Conservation (phyloP, 495 filamentous ascomycete species). For the Parmelia sp. region DNA sequence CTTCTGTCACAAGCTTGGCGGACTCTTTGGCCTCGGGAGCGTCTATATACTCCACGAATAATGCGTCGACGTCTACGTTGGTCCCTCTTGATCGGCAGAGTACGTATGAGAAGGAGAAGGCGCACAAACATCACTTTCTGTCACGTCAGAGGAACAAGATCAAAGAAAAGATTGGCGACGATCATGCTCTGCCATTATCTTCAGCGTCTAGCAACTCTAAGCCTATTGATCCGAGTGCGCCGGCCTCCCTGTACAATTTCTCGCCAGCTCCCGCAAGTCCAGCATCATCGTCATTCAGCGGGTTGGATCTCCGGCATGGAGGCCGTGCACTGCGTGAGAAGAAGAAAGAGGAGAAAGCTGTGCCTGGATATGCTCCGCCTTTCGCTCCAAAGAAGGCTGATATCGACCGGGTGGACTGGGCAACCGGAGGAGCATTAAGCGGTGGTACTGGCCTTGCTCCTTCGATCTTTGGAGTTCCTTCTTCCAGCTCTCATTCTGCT, state of each 20-base stretch:
- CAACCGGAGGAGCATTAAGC: constrained; percentile 21
- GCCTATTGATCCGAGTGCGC: constrained; percentile 76
- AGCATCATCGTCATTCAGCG: constrained; percentile 63
- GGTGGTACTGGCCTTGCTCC: constrained; percentile 23
- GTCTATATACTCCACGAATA: constrained; percentile 74
- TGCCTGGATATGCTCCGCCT: constrained; percentile 26
- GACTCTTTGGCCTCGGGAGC: constrained; percentile 56
- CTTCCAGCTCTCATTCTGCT: constrained; percentile 14
- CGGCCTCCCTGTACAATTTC: constrained; percentile 78
- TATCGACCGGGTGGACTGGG: constrained; percentile 40
- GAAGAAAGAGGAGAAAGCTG: constrained; percentile 75
- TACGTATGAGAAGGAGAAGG: constrained; percentile 46
- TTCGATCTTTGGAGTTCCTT: constrained; percentile 33
- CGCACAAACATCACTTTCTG: constrained; percentile 73
- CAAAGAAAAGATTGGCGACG: constrained; percentile 66
- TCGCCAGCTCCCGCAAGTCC: constrained; percentile 65
- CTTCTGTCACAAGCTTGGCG: constrained; percentile 67
- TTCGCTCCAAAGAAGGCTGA: constrained; percentile 31
- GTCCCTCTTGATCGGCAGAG: constrained; percentile 40
- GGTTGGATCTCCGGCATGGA: constrained; percentile 79
- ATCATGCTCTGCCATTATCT: constrained; percentile 71
- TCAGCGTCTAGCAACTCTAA: constrained; percentile 87
- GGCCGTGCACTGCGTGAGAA: constrained; percentile 80
- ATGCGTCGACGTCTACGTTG: constrained; percentile 79
- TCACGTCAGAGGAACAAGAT: constrained; percentile 88